Base-by-base conservation (phyloP, 768 basidiomycete genomes). In the Boletus patriciae region DNA sequence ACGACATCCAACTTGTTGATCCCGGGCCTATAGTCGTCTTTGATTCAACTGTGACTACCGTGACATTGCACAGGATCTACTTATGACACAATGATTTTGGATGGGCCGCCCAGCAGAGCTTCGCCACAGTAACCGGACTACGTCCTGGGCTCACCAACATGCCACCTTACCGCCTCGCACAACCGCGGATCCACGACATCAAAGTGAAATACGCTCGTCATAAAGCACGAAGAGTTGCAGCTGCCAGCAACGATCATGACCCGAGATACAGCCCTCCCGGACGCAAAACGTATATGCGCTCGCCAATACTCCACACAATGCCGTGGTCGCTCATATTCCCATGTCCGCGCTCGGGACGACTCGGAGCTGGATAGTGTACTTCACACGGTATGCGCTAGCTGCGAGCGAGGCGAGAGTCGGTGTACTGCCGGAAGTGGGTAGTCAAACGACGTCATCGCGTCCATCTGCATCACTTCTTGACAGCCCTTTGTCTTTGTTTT, bases 211-310 rank as follows among this genome's bases (percentile, higher is more conserved):
- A n/a, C n/a, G n/a, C n/a, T n/a, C n/a, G n/a, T n/a, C n/a, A n/a
- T n/a, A n/a, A 21, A 50, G 19, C 16, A 27, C 25, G 12, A 50
- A 50, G 23, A 50, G 25, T 23, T 40, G 37, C 23, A 50, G 18
- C 27, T 29, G 37, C 25, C n/a, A 6, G 48, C 10, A 40, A 23
- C 16, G 18, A 21, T 37, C 25, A 50, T 21, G 80, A 76, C 12
- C 79, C 78, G 1, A 82, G 70, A 62, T 82, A 81, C 31, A 83
- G 66, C 62, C 80, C 78, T 3, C 62, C 73, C 21, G 80, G 77
- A 9, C 79, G 75, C 51, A n/a, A 76, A 74, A 41, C 74, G 77
- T 19, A 80, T 66, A 61, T 60, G 62, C 16, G 66, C 61, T 11
- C 34, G 37, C 62, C 62, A 63, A 21, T 62, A 57, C 21, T 52